A percentile compares a stretch with the other conserved stretches of the same genome.
phyloP scores from a whole-genome alignment of 176 grass and related monocot genomes.

The Rhipidocladum racemiflorum region DNA sequence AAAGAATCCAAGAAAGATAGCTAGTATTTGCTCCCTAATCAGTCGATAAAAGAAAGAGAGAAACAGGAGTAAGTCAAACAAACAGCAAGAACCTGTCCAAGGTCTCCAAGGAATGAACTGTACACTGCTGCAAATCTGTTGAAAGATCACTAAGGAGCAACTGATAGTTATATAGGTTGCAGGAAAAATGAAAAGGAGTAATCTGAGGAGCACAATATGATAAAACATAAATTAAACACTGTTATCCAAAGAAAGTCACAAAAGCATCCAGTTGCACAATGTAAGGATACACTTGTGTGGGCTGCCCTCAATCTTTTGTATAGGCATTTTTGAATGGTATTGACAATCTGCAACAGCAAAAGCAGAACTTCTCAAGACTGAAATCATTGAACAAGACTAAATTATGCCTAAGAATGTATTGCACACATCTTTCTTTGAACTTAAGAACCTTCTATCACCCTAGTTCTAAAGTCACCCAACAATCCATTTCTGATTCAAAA shows the following conservation, averaged over 20 bases:
- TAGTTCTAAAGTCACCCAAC: background rate
- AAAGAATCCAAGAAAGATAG: background rate
- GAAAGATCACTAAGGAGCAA: conserved; percentile 44
- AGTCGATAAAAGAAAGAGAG: background rate
- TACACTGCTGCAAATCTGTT: conserved; percentile 83
- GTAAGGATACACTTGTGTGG: conserved; percentile 86
- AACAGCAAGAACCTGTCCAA: conserved; percentile 68
- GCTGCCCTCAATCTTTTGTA: conserved; percentile 91
- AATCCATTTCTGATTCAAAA: conserved; percentile 3
- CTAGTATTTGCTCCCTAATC: conserved; percentile 7
- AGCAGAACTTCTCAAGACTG: conserved; percentile 18
- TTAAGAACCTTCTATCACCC: conserved; percentile 2
- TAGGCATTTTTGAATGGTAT: conserved; percentile 61
- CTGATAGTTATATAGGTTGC: conserved; percentile 7
- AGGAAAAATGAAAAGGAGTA: background rate
- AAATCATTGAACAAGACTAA: conserved; percentile 14
- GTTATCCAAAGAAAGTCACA: background rate
- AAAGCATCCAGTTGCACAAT: conserved; percentile 6
- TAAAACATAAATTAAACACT: conserved; percentile 6
- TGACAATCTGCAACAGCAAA: conserved; percentile 64
- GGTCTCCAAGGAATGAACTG: conserved; percentile 93
- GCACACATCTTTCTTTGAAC: conserved; percentile 30
- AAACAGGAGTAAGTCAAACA: background rate
- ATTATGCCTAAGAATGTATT: background rate
- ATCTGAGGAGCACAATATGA: background rate